These are phyloP conservation scores for Dactylellina haptotyla DNA, from an alignment of 2,329 filamentous ascomycete genomes.

Conservation along the genomic window DNA sequence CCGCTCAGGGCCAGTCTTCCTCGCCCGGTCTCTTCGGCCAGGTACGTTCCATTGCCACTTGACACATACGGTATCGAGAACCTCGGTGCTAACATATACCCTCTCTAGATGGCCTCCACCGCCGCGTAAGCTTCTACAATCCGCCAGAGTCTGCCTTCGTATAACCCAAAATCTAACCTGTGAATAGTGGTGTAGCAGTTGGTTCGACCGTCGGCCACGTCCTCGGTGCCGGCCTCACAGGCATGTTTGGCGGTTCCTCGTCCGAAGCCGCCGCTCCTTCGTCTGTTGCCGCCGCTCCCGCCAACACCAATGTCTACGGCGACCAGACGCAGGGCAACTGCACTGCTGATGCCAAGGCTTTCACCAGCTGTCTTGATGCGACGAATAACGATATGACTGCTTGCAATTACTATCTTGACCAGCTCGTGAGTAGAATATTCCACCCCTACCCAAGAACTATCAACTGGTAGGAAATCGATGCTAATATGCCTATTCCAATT, in stretches of 20 bases:
- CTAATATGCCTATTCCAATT: constrained; percentile 21
- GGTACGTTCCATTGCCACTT: constrained; percentile 55
- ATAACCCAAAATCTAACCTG: constrained; percentile 57
- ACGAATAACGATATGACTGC: constrained; percentile 93
- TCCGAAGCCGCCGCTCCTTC: constrained; percentile 65
- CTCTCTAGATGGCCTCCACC: constrained; percentile 84
- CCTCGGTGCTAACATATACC: constrained; percentile 31
- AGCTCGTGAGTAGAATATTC: constrained; percentile 69
- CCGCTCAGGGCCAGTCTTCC: constrained; percentile 63
- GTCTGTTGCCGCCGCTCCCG: constrained; percentile 66
- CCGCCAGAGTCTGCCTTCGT: constrained; percentile 8
- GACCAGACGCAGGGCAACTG: constrained; percentile 73
- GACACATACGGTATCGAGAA: constrained; percentile 19
- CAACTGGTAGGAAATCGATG: neutral
- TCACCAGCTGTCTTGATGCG: constrained; percentile 97
- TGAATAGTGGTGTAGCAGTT: constrained; percentile 86
- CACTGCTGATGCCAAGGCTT: constrained; percentile 79
- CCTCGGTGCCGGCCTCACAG: constrained; percentile 72
- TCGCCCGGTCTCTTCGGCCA: constrained; percentile 87
- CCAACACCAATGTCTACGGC: constrained; percentile 65
- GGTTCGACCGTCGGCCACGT: constrained; percentile 95
- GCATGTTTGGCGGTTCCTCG: constrained; percentile 77
- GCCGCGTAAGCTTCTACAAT: constrained; percentile 78
- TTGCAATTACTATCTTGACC: constrained; percentile 97
- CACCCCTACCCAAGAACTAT: neutral